Conservation (phyloP, 2,329 filamentous ascomycete genomes). For the Pezicula radicicola region DNA sequence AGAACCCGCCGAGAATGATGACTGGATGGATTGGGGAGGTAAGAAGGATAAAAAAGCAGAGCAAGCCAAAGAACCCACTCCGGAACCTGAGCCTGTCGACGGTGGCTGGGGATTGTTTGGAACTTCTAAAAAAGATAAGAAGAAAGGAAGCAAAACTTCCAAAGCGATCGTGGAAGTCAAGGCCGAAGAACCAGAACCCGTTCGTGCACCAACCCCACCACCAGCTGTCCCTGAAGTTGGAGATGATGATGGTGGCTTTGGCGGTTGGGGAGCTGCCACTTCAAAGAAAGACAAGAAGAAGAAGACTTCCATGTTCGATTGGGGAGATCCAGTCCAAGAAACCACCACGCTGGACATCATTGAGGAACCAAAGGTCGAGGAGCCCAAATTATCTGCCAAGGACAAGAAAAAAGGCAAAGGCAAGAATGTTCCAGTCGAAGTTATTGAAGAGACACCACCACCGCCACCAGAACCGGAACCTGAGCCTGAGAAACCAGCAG, state of each 20-base stretch:
- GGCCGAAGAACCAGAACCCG: constrained; percentile 29
- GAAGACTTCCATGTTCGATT: constrained; percentile 13
- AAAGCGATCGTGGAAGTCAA: constrained; percentile 27
- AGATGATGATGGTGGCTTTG: constrained; percentile 26
- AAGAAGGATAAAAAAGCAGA: constrained; percentile 2
- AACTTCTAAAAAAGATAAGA: constrained; percentile 25
- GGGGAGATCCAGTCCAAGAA: constrained; percentile 19
- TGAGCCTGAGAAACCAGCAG: constrained; percentile 18
- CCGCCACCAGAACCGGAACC: constrained; percentile 37
- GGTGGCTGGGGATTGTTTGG: constrained; percentile 12
- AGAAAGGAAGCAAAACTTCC: constrained; percentile 18
- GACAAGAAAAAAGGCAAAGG: constrained; percentile 50
- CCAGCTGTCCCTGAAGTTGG: constrained; percentile 28
- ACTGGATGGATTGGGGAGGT: constrained; percentile 11
- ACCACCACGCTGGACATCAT: constrained; percentile 42
- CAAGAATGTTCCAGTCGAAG: constrained; percentile 47
- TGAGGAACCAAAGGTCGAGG: constrained; percentile 45
- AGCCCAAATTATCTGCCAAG: constrained; percentile 19
- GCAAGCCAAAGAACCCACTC: constrained; percentile 16
- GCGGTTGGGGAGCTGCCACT: constrained; percentile 20
- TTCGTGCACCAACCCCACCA: constrained; percentile 19
- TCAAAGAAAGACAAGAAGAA: constrained; percentile 28
- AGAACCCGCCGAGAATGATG: constrained; percentile 20
- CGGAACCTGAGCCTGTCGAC: constrained; percentile 7
- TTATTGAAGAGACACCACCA: constrained; percentile 42